Evolutionary conservation across 306 rosid species (phyloP).

Genomic region (Dryas drummondii): DNA sequence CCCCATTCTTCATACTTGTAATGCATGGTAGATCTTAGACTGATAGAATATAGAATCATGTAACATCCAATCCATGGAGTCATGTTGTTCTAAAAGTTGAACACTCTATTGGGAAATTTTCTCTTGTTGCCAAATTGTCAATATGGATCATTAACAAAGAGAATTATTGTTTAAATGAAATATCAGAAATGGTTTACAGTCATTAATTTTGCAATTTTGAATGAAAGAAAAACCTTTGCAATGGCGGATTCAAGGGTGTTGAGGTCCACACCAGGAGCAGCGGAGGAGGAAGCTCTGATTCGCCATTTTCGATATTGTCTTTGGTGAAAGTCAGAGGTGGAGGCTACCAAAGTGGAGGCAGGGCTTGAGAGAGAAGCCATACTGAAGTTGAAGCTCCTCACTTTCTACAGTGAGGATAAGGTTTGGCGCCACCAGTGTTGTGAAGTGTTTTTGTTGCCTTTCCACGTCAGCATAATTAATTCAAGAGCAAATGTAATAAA

Average conservation of each 20-base stretch:
- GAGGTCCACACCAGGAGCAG: constrained; percentile 77
- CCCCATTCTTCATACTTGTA: too few relatives aligned
- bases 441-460: too few relatives aligned
- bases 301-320: constrained; percentile 25
- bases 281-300: constrained; percentile 59
- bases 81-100: too few relatives aligned
- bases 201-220: background rate
- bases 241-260: constrained; percentile 73
- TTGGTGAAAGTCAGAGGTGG: constrained; percentile 11
- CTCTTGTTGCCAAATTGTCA: too few relatives aligned
- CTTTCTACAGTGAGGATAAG: constrained; percentile 19
- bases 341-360: background rate
- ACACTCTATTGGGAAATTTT: too few relatives aligned
- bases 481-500: background rate
- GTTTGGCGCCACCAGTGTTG: constrained; percentile 28
- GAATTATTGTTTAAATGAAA: too few relatives aligned
- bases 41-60: too few relatives aligned
- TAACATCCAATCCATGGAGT: too few relatives aligned
- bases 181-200: too few relatives aligned
- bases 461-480: too few relatives aligned
- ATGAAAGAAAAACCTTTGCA: constrained; percentile 47
- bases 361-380: constrained; percentile 29
- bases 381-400: background rate
- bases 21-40: too few relatives aligned
- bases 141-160: too few relatives aligned